phyloP scores from a whole-genome alignment of 1,139 yeast genomes.

The Wickerhamomyces sp. region DNA sequence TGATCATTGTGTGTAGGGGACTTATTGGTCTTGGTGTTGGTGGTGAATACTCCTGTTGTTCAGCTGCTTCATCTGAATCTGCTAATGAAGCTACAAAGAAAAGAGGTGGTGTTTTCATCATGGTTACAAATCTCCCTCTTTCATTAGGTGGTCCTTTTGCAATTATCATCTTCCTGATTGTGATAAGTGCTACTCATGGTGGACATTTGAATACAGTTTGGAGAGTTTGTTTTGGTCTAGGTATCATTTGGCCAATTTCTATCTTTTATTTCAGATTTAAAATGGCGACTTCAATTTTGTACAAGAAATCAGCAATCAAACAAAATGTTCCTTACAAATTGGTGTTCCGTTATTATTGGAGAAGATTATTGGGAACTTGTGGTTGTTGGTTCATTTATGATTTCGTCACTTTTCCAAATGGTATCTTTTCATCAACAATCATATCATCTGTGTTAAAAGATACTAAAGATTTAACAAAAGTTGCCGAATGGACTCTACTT shows the following conservation, averaged over 20 bases:
- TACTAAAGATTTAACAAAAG: conserved; percentile 34
- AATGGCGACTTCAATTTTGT: conserved; percentile 63
- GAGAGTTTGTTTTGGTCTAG: conserved; percentile 75
- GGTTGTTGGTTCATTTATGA: conserved; percentile 62
- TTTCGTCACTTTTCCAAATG: conserved; percentile 62
- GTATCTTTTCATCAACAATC: conserved; percentile 50
- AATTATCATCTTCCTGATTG: conserved; percentile 48
- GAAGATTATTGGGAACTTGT: conserved; percentile 48
- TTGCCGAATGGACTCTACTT: conserved; percentile 56
- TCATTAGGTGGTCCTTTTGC: conserved; percentile 78
- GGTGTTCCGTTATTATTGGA: conserved; percentile 51
- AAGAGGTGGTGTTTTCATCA: conserved; percentile 59
- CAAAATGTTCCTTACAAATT: conserved; percentile 49
- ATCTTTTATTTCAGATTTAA: conserved; percentile 68
- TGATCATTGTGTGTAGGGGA: conserved; percentile 64
- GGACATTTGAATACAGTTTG: conserved; percentile 51
- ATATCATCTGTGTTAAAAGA: conserved; percentile 41
- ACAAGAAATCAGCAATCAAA: conserved; percentile 46
- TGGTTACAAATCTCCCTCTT: conserved; percentile 69
- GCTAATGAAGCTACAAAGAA: conserved; percentile 62
- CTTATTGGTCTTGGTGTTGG: conserved; percentile 73
- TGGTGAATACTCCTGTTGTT: conserved; percentile 62
- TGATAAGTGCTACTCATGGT: conserved; percentile 39
- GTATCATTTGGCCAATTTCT: conserved; percentile 67
- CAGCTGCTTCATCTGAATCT: conserved; percentile 56